A percentile compares a stretch with the other conserved stretches of the same genome.
Evolutionary conservation across 768 basidiomycete species (phyloP).

Genomic region (Lyophyllum semitale): DNA sequence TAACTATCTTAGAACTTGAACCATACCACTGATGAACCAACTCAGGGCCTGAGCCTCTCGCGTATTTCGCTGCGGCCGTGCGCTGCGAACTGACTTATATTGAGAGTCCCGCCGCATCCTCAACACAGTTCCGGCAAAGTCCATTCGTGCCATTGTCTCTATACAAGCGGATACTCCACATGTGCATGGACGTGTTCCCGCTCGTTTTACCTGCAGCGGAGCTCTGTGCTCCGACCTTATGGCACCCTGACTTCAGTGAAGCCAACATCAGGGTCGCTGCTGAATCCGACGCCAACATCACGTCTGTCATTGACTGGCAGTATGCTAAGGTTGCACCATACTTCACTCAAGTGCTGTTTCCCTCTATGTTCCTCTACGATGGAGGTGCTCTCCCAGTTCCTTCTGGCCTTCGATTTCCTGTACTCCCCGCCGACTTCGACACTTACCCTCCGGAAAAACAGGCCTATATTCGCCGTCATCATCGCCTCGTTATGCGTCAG

Average conservation of each 20-base stretch:
- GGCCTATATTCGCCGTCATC: neutral
- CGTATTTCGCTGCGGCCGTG: neutral
- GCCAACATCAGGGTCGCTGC: conserved; percentile 27
- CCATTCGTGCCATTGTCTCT: conserved; percentile 13
- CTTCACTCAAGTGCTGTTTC: conserved; percentile 10
- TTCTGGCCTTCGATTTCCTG: no score
- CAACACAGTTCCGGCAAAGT: conserved; percentile 5
- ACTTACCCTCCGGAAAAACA: conserved; percentile 5
- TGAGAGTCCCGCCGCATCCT: neutral
- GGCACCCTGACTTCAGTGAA: conserved; percentile 30
- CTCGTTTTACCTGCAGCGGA: conserved; percentile 22
- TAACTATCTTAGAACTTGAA: conserved; percentile 4
- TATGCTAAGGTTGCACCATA: conserved; percentile 17
- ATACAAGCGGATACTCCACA: conserved; percentile 9
- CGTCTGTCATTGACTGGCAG: conserved; percentile 33
- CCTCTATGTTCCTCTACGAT: conserved; percentile 3
- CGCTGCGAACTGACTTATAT: neutral
- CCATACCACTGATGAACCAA: conserved; percentile 4
- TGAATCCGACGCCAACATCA: conserved; percentile 17
- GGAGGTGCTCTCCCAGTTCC: neutral
- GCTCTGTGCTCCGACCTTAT: conserved; percentile 23
- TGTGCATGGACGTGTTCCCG: conserved; percentile 23
- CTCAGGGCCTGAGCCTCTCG: conserved; percentile 8
- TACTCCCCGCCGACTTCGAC: conserved; percentile 6
- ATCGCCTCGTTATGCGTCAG: conserved; percentile 6